Evolutionary conservation across 2,329 filamentous ascomycete genomes (phyloP), one percentile per base, ranked within the genome.

Genomic region (Dothiorella sarmentorum): DNA sequence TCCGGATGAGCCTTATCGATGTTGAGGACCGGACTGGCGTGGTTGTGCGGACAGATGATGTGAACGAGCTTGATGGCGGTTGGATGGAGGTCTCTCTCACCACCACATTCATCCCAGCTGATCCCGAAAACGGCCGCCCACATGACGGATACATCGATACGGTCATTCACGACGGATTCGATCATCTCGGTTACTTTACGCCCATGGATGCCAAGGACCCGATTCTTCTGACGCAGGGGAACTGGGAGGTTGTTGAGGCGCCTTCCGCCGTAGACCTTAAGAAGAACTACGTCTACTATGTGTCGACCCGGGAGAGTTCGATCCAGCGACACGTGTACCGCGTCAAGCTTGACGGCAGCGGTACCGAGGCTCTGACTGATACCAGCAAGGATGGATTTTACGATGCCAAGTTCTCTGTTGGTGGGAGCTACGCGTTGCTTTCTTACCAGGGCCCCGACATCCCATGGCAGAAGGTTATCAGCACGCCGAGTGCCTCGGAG

Each of bases 51-150:
- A 88, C 86, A 18, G 83, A 90, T 49, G 85, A 99, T 71, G 85
- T 97, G 49, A 84, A 85, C 63, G 81, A 87, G 59, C 80, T 97
- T n/a, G 94, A 99, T 71, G 92, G 92, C 20, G 95, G 94, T 31
- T 99, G 94, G 94, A 93, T 97, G 66, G 94, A 99, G 75, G 90
- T 96, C 40, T 90, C 91, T 1, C 88, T 96, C 66, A 84, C 87
- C 40, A 96, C 92, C 3, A 85, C 80, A 13, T 97, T 88, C 69
- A 87, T 99, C 59, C 94, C 94, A 2, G 89, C 91, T 3, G 90
- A 97, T 70, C 82, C 88, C 20, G 72, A 76, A 10, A 90, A 89
- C 62, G 90, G 89, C 13, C 86, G 92, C 20, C 79, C 83, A 2
- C 75, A 93, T 4, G 91, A 97, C 72, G 94, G 94, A 20, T 99